A percentile compares a stretch with the other conserved stretches of the same genome.
These are phyloP conservation scores for Suhomyces wounanorum DNA, from an alignment of 1,139 yeast species.

Conservation along the genomic window DNA sequence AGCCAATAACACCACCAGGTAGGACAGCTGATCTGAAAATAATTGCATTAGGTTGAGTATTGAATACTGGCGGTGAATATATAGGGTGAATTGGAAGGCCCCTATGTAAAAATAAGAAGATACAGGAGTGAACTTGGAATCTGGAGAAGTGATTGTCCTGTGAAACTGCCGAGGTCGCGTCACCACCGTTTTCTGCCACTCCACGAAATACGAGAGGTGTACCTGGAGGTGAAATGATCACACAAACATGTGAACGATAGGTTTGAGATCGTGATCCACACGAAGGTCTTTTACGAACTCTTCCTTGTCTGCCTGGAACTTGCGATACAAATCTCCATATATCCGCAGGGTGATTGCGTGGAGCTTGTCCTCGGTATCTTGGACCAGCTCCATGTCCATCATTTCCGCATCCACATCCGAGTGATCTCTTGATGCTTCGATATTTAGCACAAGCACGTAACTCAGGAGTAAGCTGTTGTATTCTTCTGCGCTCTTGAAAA, in stretches of 20 bases:
- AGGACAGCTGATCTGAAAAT: not conserved
- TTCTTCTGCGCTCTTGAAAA: slow-evolving; percentile 49
- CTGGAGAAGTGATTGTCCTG: not conserved
- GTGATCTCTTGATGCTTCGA: slow-evolving; percentile 23
- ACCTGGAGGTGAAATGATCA: not conserved
- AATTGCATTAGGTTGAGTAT: too few relatives aligned
- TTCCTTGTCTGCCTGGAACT: slow-evolving; percentile 23
- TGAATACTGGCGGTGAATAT: too few relatives aligned
- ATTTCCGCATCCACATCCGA: slow-evolving; percentile 5
- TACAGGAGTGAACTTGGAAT: too few relatives aligned
- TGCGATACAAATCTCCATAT: slow-evolving; percentile 27
- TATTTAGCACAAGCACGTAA: slow-evolving; percentile 26
- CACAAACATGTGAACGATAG: slow-evolving; percentile 15
- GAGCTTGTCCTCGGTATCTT: slow-evolving; percentile 29
- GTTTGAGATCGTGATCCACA: slow-evolving; percentile 31
- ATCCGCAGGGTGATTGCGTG: slow-evolving; percentile 29
- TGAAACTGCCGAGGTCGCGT: not conserved
- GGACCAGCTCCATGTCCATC: slow-evolving; percentile 10
- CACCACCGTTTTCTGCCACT: slow-evolving; percentile 1
- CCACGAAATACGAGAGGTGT: not conserved
- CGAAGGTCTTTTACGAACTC: slow-evolving; percentile 32
- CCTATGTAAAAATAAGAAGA: not conserved
- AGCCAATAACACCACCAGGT: not conserved
- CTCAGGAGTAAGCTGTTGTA: slow-evolving; percentile 36
- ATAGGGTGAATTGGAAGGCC: not conserved